A percentile compares a stretch with the other conserved stretches of the same genome.
Conservation (phyloP, 371 early-diverging fungal species). For the Mucor mucedo region DNA sequence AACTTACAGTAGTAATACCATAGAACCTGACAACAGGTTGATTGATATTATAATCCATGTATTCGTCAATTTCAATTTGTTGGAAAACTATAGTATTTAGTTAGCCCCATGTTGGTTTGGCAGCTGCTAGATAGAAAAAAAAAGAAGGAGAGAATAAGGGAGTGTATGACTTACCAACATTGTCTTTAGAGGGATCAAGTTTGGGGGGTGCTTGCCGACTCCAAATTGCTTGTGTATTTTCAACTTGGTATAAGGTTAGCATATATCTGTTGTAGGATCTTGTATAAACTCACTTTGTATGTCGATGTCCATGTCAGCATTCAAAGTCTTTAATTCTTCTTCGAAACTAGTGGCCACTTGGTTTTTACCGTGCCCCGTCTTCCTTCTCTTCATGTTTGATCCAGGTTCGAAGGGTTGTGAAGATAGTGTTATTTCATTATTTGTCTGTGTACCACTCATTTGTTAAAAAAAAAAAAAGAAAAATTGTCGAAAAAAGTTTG, state of each 20-base stretch:
- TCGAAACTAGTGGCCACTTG: constrained; percentile 23
- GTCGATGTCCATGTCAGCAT: constrained; percentile 20
- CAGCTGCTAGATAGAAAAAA: not conserved
- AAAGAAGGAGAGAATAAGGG: too few species aligned
- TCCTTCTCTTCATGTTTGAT: constrained; percentile 22
- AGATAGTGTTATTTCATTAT: constrained; percentile 13
- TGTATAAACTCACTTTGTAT: constrained; percentile 10
- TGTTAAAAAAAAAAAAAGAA: too few species aligned
- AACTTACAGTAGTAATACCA: constrained; percentile 86
- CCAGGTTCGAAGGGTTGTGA: constrained; percentile 28
- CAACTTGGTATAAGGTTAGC: constrained; percentile 4
- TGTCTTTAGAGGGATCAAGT: constrained; percentile 38
- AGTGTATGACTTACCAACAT: constrained; percentile 32
- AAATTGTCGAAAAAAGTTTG: too few species aligned
- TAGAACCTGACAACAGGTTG: constrained; percentile 80
- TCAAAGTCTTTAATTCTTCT: constrained; percentile 25
- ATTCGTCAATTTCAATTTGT: constrained; percentile 93
- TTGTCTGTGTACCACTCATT: not conserved
- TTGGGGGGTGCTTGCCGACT: constrained; percentile 32
- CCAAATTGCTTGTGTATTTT: constrained; percentile 38
- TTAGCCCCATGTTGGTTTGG: not conserved
- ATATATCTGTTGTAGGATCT: not conserved
- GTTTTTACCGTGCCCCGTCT: constrained; percentile 2
- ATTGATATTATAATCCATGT: constrained; percentile 47
- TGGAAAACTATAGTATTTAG: constrained; percentile 74